phyloP scores from a whole-genome alignment of 306 rosid species.

The Quercus ilex region DNA sequence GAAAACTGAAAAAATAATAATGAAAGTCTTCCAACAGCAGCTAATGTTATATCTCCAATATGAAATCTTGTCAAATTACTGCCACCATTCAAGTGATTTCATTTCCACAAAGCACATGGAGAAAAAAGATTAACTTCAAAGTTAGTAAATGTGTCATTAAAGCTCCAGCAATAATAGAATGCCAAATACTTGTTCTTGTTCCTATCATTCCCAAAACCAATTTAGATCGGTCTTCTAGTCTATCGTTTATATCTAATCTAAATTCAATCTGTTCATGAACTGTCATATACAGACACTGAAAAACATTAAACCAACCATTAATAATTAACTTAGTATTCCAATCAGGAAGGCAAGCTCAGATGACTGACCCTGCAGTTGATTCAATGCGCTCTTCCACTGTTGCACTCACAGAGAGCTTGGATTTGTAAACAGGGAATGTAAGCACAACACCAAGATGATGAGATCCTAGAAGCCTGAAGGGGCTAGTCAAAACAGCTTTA shows the following conservation, averaged over 20 bases:
- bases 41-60: not conserved
- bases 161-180: not conserved
- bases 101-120: not conserved
- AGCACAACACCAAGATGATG: slow-evolving; percentile 98
- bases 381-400: slow-evolving; percentile 60
- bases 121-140: not conserved
- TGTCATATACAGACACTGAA: not conserved
- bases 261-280: not conserved
- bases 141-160: not conserved
- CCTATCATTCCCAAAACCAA: not conserved
- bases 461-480: slow-evolving; percentile 82
- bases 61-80: not conserved
- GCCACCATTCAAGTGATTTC: not conserved
- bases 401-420: slow-evolving; percentile 70
- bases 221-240: not conserved
- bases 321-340: not conserved
- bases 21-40: too few relatives aligned
- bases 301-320: not conserved
- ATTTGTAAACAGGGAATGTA: slow-evolving; percentile 96
- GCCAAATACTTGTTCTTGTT: not conserved
- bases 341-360: not conserved
- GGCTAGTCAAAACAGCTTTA: slow-evolving; percentile 95
- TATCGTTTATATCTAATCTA: not conserved
- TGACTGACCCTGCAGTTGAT: slow-evolving; percentile 90
- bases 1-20: too few relatives aligned